A percentile compares a stretch with the other conserved stretches of the same genome.
These are phyloP conservation scores for Fusarium drepaniforme DNA, from an alignment of 2,329 filamentous ascomycete genomes.

Conservation along the genomic window DNA sequence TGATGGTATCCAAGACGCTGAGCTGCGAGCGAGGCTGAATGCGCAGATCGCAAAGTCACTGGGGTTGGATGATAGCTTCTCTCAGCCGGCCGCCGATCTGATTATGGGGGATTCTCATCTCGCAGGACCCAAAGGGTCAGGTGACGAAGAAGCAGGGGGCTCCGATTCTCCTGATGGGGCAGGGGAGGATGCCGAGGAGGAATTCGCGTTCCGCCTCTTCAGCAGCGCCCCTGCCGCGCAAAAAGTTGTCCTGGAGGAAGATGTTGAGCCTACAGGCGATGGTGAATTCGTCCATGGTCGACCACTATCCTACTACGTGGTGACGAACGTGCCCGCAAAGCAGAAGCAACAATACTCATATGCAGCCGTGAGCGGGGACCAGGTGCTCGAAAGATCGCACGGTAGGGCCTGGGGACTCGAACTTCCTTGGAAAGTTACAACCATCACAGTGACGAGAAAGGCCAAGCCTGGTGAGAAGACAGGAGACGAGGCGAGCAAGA, in stretches of 20 bases:
- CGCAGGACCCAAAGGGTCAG: constrained; percentile 14
- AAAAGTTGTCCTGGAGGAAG: constrained; percentile 64
- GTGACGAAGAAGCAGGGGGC: constrained; percentile 16
- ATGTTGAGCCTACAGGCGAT: constrained; percentile 52
- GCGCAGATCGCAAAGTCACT: constrained; percentile 62
- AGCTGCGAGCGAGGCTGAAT: constrained; percentile 59
- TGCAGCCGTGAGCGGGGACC: constrained; percentile 66
- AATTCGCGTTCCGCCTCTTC: constrained; percentile 71
- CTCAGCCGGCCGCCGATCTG: constrained; percentile 3
- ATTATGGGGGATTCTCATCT: background rate
- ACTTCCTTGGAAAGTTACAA: constrained; percentile 69
- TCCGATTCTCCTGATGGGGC: constrained; percentile 13
- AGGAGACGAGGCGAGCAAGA: constrained; percentile 37
- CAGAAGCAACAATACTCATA: constrained; percentile 54
- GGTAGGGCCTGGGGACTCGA: constrained; percentile 68
- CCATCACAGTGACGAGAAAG: constrained; percentile 53
- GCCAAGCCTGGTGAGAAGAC: constrained; percentile 20
- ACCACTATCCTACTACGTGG: constrained; percentile 64
- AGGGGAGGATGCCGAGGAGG: constrained; percentile 45
- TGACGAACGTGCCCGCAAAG: constrained; percentile 51
- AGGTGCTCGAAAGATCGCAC: constrained; percentile 59
- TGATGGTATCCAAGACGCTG: constrained; percentile 51
- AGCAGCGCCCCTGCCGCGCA: constrained; percentile 57
- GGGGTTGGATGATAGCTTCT: constrained; percentile 50
- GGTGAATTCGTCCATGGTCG: constrained; percentile 52